A percentile compares a stretch with the other conserved stretches of the same genome.
Evolutionary conservation across 805 yeast species (phyloP).

Genomic region (Isabelozyma pseudorhagii): DNA sequence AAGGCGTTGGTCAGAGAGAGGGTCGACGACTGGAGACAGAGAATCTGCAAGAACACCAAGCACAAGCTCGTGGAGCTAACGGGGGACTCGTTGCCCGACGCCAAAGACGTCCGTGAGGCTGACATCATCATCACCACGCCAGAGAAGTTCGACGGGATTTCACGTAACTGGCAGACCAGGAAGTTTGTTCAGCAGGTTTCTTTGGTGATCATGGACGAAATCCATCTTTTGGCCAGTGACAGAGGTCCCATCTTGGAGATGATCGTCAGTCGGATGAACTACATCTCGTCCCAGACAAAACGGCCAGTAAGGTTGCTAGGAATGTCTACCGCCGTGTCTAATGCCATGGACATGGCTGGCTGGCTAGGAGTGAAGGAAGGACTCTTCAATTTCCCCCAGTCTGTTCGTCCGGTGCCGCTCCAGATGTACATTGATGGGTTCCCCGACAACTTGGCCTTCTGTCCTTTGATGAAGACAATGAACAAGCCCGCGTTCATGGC

Average conservation of each 20-base stretch:
- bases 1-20: slow-evolving; percentile 81
- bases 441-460: slow-evolving; percentile 76
- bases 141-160: slow-evolving; percentile 83
- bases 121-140: slow-evolving; percentile 82
- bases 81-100: slow-evolving; percentile 78
- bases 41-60: slow-evolving; percentile 46
- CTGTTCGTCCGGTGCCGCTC: slow-evolving; percentile 82
- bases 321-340: slow-evolving; percentile 82
- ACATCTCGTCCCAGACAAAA: slow-evolving; percentile 57
- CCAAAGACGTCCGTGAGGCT: slow-evolving; percentile 61
- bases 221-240: slow-evolving; percentile 78
- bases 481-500: slow-evolving; percentile 91
- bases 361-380: slow-evolving; percentile 79
- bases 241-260: slow-evolving; percentile 85
- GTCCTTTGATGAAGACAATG: slow-evolving; percentile 84
- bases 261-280: slow-evolving; percentile 86
- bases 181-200: slow-evolving; percentile 73
- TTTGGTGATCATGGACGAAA: slow-evolving; percentile 80
- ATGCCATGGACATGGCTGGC: slow-evolving; percentile 81
- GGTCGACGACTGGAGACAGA: slow-evolving; percentile 72
- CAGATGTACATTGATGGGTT: slow-evolving; percentile 87
- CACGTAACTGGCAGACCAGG: slow-evolving; percentile 81
- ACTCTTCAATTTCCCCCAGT: slow-evolving; percentile 73
- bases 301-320: slow-evolving; percentile 66
- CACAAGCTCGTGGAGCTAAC: slow-evolving; percentile 70